Percentiles rank a stretch among this genome's conserved stretches.
Conservation (phyloP, 164 flowering plant genomes). For the Paratinospora sagittata region DNA sequence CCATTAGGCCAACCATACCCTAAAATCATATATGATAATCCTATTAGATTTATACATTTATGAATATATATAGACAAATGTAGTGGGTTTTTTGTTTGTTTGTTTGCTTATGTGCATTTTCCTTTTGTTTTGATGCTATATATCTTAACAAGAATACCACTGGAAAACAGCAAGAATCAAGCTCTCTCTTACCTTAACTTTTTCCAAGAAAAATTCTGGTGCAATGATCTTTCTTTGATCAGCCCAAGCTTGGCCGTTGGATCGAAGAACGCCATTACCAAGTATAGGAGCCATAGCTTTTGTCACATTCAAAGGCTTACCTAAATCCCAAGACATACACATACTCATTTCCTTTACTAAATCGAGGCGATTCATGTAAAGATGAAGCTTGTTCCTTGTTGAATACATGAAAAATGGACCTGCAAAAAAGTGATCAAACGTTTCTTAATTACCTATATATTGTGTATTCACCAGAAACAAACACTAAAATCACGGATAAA, state of each 20-base stretch:
- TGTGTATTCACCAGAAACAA: neutral
- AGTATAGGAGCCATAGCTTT: conserved; percentile 27
- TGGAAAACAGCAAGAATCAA: no score
- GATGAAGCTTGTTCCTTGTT: conserved; percentile 23
- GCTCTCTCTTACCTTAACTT: conserved; percentile 27
- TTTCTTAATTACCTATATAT: no score
- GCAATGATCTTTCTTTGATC: conserved; percentile 25
- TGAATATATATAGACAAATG: no score
- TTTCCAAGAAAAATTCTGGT: conserved; percentile 21
- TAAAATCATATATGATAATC: conserved; percentile 11
- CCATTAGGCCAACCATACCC: conserved; percentile 40
- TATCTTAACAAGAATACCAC: no score
- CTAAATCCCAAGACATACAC: conserved; percentile 29
- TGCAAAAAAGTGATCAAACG: neutral
- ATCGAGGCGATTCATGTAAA: conserved; percentile 25
- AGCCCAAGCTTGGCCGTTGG: conserved; percentile 41
- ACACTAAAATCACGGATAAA: neutral
- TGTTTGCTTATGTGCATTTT: no score
- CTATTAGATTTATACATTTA: neutral
- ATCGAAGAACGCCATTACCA: conserved; percentile 47
- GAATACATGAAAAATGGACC: conserved; percentile 30
- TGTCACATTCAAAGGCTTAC: conserved; percentile 29
- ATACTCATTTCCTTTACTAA: conserved; percentile 34
- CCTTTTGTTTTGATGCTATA: no score
- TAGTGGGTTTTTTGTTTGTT: no score